phyloP scores from a whole-genome alignment of 139 green algal genomes.

The Coccomyxa sp. region DNA sequence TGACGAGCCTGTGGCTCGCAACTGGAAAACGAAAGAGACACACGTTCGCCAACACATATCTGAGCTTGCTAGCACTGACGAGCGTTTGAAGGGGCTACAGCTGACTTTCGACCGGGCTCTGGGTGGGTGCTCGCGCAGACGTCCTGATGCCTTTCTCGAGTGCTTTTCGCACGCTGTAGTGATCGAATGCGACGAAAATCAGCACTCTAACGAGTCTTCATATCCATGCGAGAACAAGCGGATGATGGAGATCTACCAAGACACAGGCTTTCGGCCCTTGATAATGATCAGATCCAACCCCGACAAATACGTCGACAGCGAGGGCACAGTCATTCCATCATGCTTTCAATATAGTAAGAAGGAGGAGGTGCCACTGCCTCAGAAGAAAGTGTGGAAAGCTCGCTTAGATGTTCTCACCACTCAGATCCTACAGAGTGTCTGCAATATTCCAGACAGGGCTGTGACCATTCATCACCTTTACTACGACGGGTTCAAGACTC shows the following conservation, averaged over 20 bases:
- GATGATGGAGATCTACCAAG: not conserved
- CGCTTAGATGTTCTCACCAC: not conserved
- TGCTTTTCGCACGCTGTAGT: not conserved
- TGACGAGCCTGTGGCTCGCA: not conserved
- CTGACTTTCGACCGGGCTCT: not conserved
- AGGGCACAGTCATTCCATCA: not conserved
- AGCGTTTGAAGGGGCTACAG: not conserved
- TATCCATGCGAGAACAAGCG: not conserved
- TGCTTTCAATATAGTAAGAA: not conserved
- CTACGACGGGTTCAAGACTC: not conserved
- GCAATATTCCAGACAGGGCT: not conserved
- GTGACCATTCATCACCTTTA: not conserved
- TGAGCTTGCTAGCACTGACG: not conserved
- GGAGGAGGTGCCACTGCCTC: not conserved
- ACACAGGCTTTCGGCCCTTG: not conserved
- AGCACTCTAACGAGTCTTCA: not conserved
- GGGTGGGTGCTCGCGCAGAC: not conserved
- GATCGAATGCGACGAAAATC: not conserved
- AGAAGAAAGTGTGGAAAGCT: not conserved
- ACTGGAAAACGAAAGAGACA: not conserved
- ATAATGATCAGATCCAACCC: not conserved
- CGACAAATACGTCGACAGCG: not conserved
- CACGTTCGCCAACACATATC: not conserved
- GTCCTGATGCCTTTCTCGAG: not conserved
- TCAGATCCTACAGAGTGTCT: not conserved